Percentiles rank a stretch among this genome's conserved stretches.
Evolutionary conservation across 331 rosid genomes (phyloP).

Genomic region (Telfairia occidentalis): DNA sequence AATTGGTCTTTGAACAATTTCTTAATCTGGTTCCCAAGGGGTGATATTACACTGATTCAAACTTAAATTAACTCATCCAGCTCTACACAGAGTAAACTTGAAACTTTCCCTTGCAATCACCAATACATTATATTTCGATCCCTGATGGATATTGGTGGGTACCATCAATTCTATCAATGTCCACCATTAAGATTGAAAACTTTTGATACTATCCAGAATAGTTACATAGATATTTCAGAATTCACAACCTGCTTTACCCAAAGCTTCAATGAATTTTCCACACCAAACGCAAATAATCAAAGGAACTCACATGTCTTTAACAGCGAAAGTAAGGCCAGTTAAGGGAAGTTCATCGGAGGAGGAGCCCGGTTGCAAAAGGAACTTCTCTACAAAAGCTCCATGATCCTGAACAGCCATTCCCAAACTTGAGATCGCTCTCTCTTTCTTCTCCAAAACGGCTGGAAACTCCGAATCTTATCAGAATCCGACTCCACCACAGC

Average conservation of each 20-base stretch:
- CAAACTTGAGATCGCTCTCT: background rate
- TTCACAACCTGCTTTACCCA: background rate
- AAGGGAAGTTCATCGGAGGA: slow-evolving; percentile 43
- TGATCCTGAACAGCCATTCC: slow-evolving; percentile 34
- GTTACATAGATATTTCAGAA: background rate
- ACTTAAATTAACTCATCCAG: too few species aligned
- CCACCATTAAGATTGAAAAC: background rate
- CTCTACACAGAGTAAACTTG: too few species aligned
- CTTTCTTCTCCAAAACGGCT: too few species aligned
- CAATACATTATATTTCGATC: background rate
- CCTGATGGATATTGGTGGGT: background rate
- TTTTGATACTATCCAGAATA: background rate
- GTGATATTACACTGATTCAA: background rate
- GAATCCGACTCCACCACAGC: background rate
- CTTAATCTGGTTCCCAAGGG: too few species aligned
- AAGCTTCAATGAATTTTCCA: background rate
- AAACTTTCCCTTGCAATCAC: too few species aligned
- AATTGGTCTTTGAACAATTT: too few species aligned
- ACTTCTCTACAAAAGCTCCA: slow-evolving; percentile 68
- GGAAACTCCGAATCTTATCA: background rate
- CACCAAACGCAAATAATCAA: background rate
- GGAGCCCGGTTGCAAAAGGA: slow-evolving; percentile 40
- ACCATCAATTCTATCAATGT: too few species aligned
- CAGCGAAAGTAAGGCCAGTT: slow-evolving; percentile 66
- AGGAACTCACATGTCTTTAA: slow-evolving; percentile 67